Evolutionary conservation across 257 asterid genomes (phyloP).

Genomic region (Leptodermis oblonga): DNA sequence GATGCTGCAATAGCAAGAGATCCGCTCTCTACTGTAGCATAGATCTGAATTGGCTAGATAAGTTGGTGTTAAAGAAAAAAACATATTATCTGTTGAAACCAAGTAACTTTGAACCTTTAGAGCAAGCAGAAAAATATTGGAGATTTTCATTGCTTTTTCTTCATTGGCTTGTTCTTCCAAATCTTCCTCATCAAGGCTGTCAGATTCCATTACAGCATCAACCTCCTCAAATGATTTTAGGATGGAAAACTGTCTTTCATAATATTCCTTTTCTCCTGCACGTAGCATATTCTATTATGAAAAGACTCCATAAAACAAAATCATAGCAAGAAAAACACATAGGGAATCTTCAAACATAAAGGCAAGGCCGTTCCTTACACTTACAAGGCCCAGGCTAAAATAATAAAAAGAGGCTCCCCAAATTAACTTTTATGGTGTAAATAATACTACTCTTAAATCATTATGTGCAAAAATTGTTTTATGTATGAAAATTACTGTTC

Average conservation of each 20-base stretch:
- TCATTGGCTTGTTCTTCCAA: constrained; percentile 56
- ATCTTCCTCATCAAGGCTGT: constrained; percentile 52
- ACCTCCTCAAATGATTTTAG: constrained; percentile 76
- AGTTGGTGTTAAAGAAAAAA: not conserved
- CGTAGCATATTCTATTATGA: constrained; percentile 1
- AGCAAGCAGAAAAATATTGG: constrained; percentile 63
- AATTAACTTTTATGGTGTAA: too few relatives aligned
- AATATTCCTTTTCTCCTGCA: constrained; percentile 75
- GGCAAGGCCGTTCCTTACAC: too few relatives aligned
- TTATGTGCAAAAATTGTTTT: too few relatives aligned
- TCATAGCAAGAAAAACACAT: too few relatives aligned
- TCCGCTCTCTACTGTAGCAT: constrained; percentile 69
- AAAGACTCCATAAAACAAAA: too few relatives aligned
- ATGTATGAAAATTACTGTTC: too few relatives aligned
- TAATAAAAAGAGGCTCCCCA: too few relatives aligned
- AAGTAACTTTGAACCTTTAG: constrained; percentile 36
- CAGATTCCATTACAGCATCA: constrained; percentile 46
- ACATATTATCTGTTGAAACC: not conserved
- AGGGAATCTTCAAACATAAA: not conserved
- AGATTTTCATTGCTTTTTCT: constrained; percentile 84
- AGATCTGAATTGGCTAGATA: constrained; percentile 39
- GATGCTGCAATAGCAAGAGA: constrained; percentile 96
- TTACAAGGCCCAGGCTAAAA: too few relatives aligned
- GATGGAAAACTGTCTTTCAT: constrained; percentile 70
- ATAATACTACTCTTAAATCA: too few relatives aligned